A percentile compares a stretch with the other conserved stretches of the same genome.
These are phyloP conservation scores for Debaryomyces maramus DNA, from an alignment of 805 yeast species.

Conservation along the genomic window DNA sequence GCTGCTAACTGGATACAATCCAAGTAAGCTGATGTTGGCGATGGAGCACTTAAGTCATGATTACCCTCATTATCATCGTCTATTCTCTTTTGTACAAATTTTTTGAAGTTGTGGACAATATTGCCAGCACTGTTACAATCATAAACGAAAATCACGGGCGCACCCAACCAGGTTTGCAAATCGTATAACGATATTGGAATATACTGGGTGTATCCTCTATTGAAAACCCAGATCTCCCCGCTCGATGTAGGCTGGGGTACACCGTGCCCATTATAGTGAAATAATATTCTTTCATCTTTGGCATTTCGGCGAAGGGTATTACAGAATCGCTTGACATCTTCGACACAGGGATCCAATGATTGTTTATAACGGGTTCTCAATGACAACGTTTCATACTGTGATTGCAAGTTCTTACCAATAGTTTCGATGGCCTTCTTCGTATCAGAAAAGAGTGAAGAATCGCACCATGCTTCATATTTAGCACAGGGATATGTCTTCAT, in stretches of 20 bases:
- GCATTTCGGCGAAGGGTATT: constrained; percentile 86
- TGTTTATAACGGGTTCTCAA: constrained; percentile 88
- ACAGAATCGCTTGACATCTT: constrained; percentile 90
- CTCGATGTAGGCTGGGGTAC: constrained; percentile 96
- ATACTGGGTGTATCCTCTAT: constrained; percentile 94
- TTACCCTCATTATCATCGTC: constrained; percentile 76
- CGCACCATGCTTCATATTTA: constrained; percentile 88
- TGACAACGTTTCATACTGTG: constrained; percentile 86
- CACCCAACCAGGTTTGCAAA: constrained; percentile 95
- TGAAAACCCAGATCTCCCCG: constrained; percentile 98
- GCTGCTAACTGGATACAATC: constrained; percentile 95
- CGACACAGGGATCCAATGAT: constrained; percentile 91
- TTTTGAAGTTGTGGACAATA: constrained; percentile 83
- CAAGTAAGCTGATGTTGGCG: constrained; percentile 66
- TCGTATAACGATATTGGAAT: constrained; percentile 96
- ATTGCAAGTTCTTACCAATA: constrained; percentile 83
- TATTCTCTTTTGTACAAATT: constrained; percentile 85
- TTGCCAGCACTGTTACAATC: constrained; percentile 96
- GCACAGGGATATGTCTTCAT: constrained; percentile 93
- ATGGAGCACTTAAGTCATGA: constrained; percentile 51
- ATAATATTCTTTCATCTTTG: constrained; percentile 87
- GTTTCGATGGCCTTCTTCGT: constrained; percentile 88
- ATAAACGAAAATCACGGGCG: constrained; percentile 92
- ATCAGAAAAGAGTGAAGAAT: constrained; percentile 78
- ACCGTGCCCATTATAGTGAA: constrained; percentile 98